Conservation (phyloP, 2,329 filamentous ascomycete genomes). For the Paecilomyces variotii region DNA sequence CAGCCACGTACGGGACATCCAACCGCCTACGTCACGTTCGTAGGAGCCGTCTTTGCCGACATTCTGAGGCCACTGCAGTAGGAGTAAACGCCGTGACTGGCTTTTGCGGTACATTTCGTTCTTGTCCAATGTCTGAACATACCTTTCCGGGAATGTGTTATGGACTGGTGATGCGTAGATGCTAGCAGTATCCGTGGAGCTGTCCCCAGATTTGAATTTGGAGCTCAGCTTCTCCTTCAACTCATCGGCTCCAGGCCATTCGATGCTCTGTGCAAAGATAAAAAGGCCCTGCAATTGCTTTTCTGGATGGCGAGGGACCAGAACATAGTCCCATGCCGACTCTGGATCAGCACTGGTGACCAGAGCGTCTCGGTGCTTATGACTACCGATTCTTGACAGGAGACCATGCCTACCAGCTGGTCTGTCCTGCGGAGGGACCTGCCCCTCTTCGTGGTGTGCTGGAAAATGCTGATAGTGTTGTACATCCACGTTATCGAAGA, state of each 20-base stretch:
- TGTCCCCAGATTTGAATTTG: constrained; percentile 23
- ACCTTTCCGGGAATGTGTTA: constrained; percentile 2
- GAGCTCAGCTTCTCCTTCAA: constrained; percentile 29
- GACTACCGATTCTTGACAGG: constrained; percentile 17
- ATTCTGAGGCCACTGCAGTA: constrained; percentile 13
- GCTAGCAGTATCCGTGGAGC: constrained; percentile 6
- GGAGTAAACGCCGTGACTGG: constrained; percentile 18
- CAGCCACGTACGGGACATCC: constrained; percentile 49
- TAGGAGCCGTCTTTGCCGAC: constrained; percentile 6
- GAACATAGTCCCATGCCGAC: constrained; percentile 26
- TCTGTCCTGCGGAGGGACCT: constrained; percentile 1
- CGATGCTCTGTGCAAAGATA: constrained; percentile 42
- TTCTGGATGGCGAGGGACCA: constrained; percentile 28
- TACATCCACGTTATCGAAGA: constrained; percentile 45
- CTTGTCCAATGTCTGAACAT: constrained; percentile 9
- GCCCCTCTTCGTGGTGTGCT: neutral
- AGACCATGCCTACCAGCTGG: constrained; percentile 9
- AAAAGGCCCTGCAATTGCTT: constrained; percentile 44
- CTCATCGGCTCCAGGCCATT: constrained; percentile 40
- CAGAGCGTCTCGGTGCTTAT: constrained; percentile 13
- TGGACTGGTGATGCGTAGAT: constrained; percentile 8
- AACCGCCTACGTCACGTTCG: constrained; percentile 38
- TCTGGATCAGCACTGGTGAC: constrained; percentile 8
- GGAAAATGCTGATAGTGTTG: constrained; percentile 10
- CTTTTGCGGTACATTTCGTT: constrained; percentile 25